Conservation (phyloP, 2,329 filamentous ascomycete species). For the Tolypocladium tundrense region DNA sequence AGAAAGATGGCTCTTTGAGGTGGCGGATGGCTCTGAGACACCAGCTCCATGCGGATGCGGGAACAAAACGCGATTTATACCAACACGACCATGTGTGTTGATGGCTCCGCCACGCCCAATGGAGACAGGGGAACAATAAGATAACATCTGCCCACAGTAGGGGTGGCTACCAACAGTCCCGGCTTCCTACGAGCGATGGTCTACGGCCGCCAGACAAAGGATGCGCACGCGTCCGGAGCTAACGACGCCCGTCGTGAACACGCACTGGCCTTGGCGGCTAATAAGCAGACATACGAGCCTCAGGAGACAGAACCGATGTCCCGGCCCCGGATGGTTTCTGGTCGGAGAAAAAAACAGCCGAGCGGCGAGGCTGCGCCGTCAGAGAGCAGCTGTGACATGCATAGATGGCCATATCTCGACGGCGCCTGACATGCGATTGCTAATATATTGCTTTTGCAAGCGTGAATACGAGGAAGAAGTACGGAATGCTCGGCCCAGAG, state of each 20-base stretch:
- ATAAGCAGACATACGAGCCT: neutral
- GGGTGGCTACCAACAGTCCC: neutral
- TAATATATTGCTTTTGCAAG: neutral
- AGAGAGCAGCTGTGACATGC: neutral
- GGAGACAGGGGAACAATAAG: neutral
- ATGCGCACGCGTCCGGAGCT: neutral
- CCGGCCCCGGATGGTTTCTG: neutral
- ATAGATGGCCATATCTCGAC: neutral
- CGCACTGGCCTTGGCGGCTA: neutral
- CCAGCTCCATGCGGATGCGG: neutral
- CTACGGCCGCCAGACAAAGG: neutral
- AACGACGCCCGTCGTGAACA: neutral
- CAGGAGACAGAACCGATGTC: neutral
- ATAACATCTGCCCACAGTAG: neutral
- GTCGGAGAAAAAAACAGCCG: neutral
- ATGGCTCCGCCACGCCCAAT: neutral
- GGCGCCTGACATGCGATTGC: neutral
- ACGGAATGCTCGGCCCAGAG: neutral
- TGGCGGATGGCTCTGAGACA: neutral
- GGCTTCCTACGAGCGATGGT: neutral
- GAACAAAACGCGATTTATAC: neutral
- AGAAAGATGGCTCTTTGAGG: neutral
- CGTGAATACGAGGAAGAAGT: neutral
- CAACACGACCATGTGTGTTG: neutral
- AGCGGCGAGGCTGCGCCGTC: neutral